Base-by-base conservation (phyloP, 208 protist genomes). In the Acanthamoeba healyi region DNA sequence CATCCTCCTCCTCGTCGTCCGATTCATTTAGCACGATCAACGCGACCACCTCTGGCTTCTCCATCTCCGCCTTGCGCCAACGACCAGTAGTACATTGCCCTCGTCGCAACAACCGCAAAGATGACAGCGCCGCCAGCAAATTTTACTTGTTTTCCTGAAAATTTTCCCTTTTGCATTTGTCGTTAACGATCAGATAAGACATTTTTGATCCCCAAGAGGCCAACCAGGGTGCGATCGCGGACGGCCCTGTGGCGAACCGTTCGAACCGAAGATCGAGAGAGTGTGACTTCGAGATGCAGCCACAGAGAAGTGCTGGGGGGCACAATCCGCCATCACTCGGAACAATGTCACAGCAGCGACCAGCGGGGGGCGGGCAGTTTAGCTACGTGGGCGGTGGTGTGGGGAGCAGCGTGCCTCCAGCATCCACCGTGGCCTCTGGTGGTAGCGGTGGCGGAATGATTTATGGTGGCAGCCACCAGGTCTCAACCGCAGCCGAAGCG, bases 21-120 rank as follows among this genome's bases (percentile, higher is more conserved):
- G 77, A 86, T 86, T 86, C 77, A 14, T 86, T 44, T 26, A 86
- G 77, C 38, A 86, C 77, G 22, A 86, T 86, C 12, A 86, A 3
- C 42, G 77, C n/a, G 29, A 86, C 77, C 19, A 58, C 77, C 77
- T 58, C 42, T 17, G 46, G 17, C 29, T 49, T 26, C 36, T 79
- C 40, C 70, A 46, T 79, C 32, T 4, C 61, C 61, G 61, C 29
- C 7, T 34, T n/a, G n/a, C 54, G 22, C 22, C 54, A 12, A 61
- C 54, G 54, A 61, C 22, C 22, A 26, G 22, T 61, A 61, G 12
- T 61, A 26, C 22, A 61, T 61, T 12, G n/a, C 24, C 38, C 58
- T 26, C 58, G 29, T 67, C 58, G 5, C 3, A 67, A 34, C 15
- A 17, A 17, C 58, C 58, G 29, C 44, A 49, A 49, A 49, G 12